Evolutionary conservation across 2,329 filamentous ascomycete genomes (phyloP).

Genomic region (Trichoderma cornu-damae): DNA sequence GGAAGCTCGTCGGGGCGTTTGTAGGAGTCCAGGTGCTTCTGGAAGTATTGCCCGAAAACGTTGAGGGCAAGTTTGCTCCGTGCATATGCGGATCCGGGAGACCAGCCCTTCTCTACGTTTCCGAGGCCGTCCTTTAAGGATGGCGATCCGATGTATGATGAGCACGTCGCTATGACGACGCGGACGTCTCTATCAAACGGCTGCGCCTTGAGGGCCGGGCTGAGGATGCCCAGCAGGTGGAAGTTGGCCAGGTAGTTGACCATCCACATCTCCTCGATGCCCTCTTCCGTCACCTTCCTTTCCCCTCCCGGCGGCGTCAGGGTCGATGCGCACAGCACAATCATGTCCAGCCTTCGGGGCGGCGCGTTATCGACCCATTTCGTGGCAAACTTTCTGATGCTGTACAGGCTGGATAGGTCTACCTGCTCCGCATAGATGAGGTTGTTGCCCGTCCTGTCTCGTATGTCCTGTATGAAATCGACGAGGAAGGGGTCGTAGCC

Average conservation of each 20-base stretch:
- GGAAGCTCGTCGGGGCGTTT: conserved; percentile 77
- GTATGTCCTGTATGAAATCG: conserved; percentile 87
- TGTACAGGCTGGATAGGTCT: conserved; percentile 81
- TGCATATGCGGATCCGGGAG: conserved; percentile 55
- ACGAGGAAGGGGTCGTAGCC: conserved; percentile 81
- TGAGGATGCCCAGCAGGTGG: conserved; percentile 85
- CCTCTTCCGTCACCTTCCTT: conserved; percentile 63
- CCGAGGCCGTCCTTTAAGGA: conserved; percentile 53
- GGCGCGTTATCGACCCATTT: conserved; percentile 97
- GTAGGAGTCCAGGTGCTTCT: conserved; percentile 84
- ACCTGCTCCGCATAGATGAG: conserved; percentile 95
- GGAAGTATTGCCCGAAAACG: conserved; percentile 83
- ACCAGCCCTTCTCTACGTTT: conserved; percentile 44
- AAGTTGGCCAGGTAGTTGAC: conserved; percentile 95
- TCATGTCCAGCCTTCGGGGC: conserved; percentile 80
- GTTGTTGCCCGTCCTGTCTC: conserved; percentile 69
- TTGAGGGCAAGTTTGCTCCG: conserved; percentile 74
- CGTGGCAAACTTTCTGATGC: conserved; percentile 86
- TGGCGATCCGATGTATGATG: conserved; percentile 76
- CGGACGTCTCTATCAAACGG: conserved; percentile 91
- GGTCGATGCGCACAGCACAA: conserved; percentile 80
- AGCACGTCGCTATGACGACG: conserved; percentile 80
- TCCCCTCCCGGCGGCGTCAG: conserved; percentile 63
- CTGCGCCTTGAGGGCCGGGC: conserved; percentile 82
- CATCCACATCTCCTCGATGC: conserved; percentile 85